Conservation (phyloP, 495 filamentous ascomycete genomes). For the Alectoria sarmentosa region DNA sequence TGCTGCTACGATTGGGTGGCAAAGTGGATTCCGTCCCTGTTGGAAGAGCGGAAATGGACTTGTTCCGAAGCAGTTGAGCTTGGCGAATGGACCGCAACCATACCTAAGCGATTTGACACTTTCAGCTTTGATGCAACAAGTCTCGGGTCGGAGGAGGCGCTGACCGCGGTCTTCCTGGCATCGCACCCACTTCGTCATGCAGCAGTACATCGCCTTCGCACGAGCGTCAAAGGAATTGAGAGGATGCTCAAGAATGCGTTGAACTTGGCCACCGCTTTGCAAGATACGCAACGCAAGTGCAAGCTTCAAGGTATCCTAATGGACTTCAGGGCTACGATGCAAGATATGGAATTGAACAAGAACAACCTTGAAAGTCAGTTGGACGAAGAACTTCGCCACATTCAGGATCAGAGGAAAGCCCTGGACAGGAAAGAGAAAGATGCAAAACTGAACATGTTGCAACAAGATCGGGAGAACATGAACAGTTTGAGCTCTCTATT, state of each 20-base stretch:
- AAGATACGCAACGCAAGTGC: neutral
- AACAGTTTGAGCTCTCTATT: neutral
- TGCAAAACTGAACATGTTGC: neutral
- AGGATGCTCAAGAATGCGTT: neutral
- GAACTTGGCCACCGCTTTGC: neutral
- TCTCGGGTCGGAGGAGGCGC: neutral
- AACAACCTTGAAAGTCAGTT: neutral
- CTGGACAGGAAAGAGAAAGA: neutral
- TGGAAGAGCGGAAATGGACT: neutral
- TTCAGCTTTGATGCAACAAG: neutral
- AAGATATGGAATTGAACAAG: neutral
- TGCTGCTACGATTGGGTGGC: neutral
- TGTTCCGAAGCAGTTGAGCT: neutral
- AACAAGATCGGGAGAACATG: constrained; percentile 1
- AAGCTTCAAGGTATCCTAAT: neutral
- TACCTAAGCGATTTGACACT: neutral
- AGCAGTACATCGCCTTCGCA: constrained; percentile 2
- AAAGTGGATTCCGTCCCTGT: neutral
- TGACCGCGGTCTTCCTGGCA: neutral
- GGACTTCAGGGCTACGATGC: neutral
- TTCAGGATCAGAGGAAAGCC: neutral
- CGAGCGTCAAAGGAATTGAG: neutral
- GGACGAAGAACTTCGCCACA: neutral
- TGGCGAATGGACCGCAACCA: neutral
- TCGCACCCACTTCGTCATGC: neutral